These are phyloP conservation scores for Dendrobium nobile DNA, from an alignment of 106 monocot species.

Conservation along the genomic window DNA sequence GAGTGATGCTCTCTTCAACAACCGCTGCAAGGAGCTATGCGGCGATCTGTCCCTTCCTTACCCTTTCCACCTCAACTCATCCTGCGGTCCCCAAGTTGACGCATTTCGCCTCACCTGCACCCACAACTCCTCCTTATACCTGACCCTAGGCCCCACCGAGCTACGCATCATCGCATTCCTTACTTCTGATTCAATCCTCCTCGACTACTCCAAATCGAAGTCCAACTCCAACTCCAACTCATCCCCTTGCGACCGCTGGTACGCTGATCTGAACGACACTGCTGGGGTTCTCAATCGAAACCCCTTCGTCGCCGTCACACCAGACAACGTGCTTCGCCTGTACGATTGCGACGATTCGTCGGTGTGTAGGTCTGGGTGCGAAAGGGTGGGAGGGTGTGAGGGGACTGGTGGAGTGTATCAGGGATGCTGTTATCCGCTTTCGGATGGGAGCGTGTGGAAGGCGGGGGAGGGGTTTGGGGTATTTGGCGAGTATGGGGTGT, in stretches of 20 bases:
- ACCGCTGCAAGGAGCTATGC: constrained; percentile 48
- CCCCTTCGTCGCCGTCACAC: constrained; percentile 41
- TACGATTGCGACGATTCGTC: constrained; percentile 94
- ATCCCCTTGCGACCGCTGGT: constrained; percentile 40
- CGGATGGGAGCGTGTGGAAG: constrained; percentile 75
- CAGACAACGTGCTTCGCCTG: constrained; percentile 58
- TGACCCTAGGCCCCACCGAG: constrained; percentile 24
- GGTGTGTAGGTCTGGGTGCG: constrained; percentile 48
- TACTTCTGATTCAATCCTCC: constrained; percentile 44
- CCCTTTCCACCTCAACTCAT: constrained; percentile 65
- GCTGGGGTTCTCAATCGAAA: constrained; percentile 5
- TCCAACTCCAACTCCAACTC: constrained; percentile 9
- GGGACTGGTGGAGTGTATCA: constrained; percentile 8
- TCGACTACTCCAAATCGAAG: constrained; percentile 33
- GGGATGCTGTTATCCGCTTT: constrained; percentile 81
- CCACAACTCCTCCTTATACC: constrained; percentile 3
- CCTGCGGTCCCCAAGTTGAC: constrained; percentile 36
- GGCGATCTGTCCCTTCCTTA: constrained; percentile 48
- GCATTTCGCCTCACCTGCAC: constrained; percentile 64
- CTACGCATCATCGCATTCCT: constrained; percentile 50
- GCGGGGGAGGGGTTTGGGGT: constrained; percentile 44
- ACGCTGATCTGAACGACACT: constrained; percentile 23
- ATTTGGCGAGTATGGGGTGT: constrained; percentile 66
- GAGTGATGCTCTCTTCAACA: constrained; percentile 16
- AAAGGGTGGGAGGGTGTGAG: constrained; percentile 12